Percentiles rank a stretch among this genome's conserved stretches.
phyloP scores from a whole-genome alignment of 768 basidiomycete species.

The Suillus bovinus region DNA sequence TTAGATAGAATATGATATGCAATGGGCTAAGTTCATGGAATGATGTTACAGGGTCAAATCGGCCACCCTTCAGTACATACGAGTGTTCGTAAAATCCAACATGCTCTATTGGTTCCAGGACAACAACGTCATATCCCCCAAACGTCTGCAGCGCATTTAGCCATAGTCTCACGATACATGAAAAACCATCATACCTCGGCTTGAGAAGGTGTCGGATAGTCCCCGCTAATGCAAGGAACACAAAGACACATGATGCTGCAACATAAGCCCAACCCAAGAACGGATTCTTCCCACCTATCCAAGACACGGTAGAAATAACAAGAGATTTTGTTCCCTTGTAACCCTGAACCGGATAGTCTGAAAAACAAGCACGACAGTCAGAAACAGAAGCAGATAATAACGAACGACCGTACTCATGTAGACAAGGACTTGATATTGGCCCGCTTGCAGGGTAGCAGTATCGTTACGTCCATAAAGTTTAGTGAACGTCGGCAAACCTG shows the following conservation, averaged over 20 bases:
- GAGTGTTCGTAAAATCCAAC: slow-evolving; percentile 10
- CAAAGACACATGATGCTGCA: slow-evolving; percentile 82
- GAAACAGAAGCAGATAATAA: background rate
- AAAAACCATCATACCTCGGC: slow-evolving; percentile 62
- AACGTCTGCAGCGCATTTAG: slow-evolving; percentile 48
- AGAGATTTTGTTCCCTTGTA: slow-evolving; percentile 96
- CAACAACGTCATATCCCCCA: slow-evolving; percentile 84
- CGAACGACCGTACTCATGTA: slow-evolving; percentile 71
- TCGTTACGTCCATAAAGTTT: slow-evolving; percentile 96
- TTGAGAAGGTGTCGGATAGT: slow-evolving; percentile 92
- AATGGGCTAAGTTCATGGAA: slow-evolving; percentile 11
- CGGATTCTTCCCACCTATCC: slow-evolving; percentile 98
- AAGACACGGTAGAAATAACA: slow-evolving; percentile 95
- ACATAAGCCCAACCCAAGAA: slow-evolving; percentile 99
- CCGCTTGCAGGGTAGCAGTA: slow-evolving; percentile 63
- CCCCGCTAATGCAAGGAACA: slow-evolving; percentile 83
- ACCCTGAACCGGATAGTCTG: slow-evolving; percentile 90
- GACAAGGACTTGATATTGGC: slow-evolving; percentile 73
- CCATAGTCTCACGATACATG: background rate
- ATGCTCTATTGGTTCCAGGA: slow-evolving; percentile 70
- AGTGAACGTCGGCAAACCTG: slow-evolving; percentile 94
- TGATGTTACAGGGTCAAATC: slow-evolving; percentile 24
- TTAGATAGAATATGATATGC: slow-evolving; percentile 24
- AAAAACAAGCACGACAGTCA: slow-evolving; percentile 10
- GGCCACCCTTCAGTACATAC: slow-evolving; percentile 20